These are phyloP conservation scores for Hymenoscyphus repandus DNA, from an alignment of 2,329 filamentous ascomycete genomes.

Conservation along the genomic window DNA sequence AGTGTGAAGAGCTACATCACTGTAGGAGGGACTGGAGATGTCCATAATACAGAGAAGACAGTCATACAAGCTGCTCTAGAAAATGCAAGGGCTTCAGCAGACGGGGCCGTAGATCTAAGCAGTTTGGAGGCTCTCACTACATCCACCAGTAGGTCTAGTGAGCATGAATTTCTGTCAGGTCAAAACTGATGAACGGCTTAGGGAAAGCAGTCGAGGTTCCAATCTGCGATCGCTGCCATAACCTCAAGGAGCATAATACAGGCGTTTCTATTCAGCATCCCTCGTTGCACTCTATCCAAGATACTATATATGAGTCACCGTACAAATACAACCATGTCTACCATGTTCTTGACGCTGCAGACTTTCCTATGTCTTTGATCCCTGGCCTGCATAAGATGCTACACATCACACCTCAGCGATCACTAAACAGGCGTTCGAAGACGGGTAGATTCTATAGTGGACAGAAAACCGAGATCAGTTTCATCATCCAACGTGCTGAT, in stretches of 20 bases:
- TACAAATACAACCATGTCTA: constrained; percentile 92
- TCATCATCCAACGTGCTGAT: constrained; percentile 86
- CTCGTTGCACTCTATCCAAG: constrained; percentile 70
- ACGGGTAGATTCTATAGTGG: constrained; percentile 60
- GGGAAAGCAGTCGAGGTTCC: constrained; percentile 36
- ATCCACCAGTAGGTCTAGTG: constrained; percentile 8
- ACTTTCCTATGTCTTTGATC: constrained; percentile 91
- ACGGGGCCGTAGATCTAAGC: constrained; percentile 2
- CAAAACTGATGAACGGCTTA: constrained; percentile 2
- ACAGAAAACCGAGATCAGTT: constrained; percentile 72
- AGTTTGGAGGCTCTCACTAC: too few relatives aligned
- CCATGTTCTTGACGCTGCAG: constrained; percentile 89
- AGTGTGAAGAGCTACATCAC: constrained; percentile 44
- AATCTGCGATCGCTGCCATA: constrained; percentile 84
- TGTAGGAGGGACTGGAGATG: not conserved
- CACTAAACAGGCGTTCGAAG: constrained; percentile 73
- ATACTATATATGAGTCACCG: constrained; percentile 83
- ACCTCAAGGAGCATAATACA: constrained; percentile 68
- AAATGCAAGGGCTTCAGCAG: constrained; percentile 12
- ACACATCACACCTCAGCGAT: constrained; percentile 66
- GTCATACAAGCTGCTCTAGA: constrained; percentile 37
- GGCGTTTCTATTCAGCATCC: constrained; percentile 75
- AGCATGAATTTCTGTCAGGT: constrained; percentile 6
- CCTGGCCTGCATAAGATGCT: constrained; percentile 69
- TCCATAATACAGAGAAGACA: constrained; percentile 36